Conservation (phyloP, 805 yeast species). For the Dipodascus geniculatus region DNA sequence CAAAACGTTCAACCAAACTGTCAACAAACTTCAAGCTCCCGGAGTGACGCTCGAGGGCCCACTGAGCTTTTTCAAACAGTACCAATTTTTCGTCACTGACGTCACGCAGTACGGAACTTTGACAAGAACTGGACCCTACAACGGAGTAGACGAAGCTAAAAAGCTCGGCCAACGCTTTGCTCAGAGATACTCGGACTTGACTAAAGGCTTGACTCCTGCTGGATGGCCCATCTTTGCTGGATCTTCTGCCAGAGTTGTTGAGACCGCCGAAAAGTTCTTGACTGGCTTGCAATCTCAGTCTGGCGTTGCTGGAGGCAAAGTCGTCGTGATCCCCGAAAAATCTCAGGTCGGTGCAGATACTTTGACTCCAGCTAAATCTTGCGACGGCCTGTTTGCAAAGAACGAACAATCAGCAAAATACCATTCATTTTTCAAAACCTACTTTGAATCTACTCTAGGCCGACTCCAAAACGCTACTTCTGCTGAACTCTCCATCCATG, state of each 20-base stretch:
- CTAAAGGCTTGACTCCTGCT: slow-evolving; percentile 24
- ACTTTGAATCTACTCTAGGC: not conserved
- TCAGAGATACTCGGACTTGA: slow-evolving; percentile 37
- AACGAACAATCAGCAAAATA: not conserved
- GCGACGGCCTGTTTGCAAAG: not conserved
- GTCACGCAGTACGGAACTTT: slow-evolving; percentile 36
- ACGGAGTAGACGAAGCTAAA: slow-evolving; percentile 40
- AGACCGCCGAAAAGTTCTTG: slow-evolving; percentile 44
- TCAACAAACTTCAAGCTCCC: slow-evolving; percentile 5
- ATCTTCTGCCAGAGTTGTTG: slow-evolving; percentile 42
- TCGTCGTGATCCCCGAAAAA: slow-evolving; percentile 37
- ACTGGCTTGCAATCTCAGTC: slow-evolving; percentile 44
- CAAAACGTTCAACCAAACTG: not conserved
- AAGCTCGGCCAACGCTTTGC: slow-evolving; percentile 40
- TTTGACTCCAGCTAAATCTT: slow-evolving; percentile 35
- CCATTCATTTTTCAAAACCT: not conserved
- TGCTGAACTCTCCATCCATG: not conserved
- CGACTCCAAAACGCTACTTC: not conserved
- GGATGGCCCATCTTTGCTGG: slow-evolving; percentile 42
- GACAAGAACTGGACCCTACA: slow-evolving; percentile 38
- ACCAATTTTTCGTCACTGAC: slow-evolving; percentile 32
- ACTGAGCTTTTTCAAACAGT: slow-evolving; percentile 35
- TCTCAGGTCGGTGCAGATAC: slow-evolving; percentile 43
- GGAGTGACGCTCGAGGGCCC: slow-evolving; percentile 28
- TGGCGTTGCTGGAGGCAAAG: slow-evolving; percentile 27